Base-by-base conservation (phyloP, 2,329 filamentous ascomycete species). In the Pleurostoma richardsiae region DNA sequence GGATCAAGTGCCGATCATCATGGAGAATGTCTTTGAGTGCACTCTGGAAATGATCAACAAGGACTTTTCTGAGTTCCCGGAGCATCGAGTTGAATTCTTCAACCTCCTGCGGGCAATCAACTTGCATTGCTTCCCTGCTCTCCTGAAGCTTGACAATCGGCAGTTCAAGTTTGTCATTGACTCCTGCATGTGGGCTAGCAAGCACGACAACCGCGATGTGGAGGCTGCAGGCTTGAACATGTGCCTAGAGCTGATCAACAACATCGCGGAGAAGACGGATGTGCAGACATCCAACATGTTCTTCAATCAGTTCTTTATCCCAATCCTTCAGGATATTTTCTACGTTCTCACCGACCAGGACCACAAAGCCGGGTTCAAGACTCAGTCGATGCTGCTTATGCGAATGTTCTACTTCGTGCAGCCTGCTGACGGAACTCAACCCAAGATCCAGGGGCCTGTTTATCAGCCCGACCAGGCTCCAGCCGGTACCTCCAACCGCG, bases 41-140 rank as follows among this genome's bases (percentile, higher is more conserved):
- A 99, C 94, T 3, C 76, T 99, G 47, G 90, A 96, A 60, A 99
- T 99, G 94, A 99, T 99, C 73, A 99, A 97, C 81, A 99, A 99
- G 73, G 94, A 99, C 69, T 99, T 99, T 69, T 96, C 95, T 41
- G 94, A 99, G 64, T 99, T 95, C 67, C 94, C 94, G 0, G 94
- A 99, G 67, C 94, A 99, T 65, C 87, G 95, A 48, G 94, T 99
- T n/a, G 92, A 97, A 67, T 99, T 99, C 70, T 99, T 99, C 80
- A 96, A 96, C 69, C 81, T 99, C 28, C 79, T 99, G 36, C 82
- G 95, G 56, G 89, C 92, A 10, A 97, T 99, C 71, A 99, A 99
- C 68, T 73, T 97, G 42, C 90, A 95, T 66, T 99, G 94, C 70
- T 99, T 99, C 83, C 90, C 90, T 42, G 83, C 94, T 1, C 79